Base-by-base conservation (phyloP, 139 green algal species). In the Chlamydomonas applanata region DNA sequence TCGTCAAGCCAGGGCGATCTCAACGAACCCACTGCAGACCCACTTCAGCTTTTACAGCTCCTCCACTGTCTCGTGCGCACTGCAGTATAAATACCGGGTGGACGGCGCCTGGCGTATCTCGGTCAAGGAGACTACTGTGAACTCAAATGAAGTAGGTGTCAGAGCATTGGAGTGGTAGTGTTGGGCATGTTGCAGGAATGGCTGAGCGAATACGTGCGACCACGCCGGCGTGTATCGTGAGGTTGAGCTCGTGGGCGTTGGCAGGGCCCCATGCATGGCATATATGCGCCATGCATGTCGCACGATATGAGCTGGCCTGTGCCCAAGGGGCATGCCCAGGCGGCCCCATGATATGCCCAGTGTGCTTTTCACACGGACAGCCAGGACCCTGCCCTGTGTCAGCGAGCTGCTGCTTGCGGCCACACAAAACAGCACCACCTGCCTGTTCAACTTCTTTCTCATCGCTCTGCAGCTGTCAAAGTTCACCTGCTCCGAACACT, bases 61-160 rank as follows among this genome's bases (percentile, higher is more conserved):
- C 59, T 5, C 19, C 19, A 17, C 59, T 25, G 59, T 16, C 5
- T 36, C 3, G 4, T 24, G 25, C 27, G 7, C 5, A 25, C 29
- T 72, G 65, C 65, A 72, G 65, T 72, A 60, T 36, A 72, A 72
- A n/a, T 72, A 72, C 65, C 34, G 36, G 13, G 65, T 72, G 22
- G 65, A 72, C n/a, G 65, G 65, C 25, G 20, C 3, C 4, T 72
- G 65, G 65, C 65, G 65, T 2, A 72, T 59, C 20, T 72, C 40
- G 24, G 9, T 72, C 2, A 72, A 72, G 40, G 65, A 72, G 36
- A n/a, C 29, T 2, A 57, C 40, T 30, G 65, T 72, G 5, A 59
- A 35, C 40, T 57, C 33, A 22, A 72, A 72, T n/a, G 25, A 72
- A 36, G 65, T 72, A 49, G 7, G 9, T 20, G 40, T 9, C 63